A percentile compares a stretch with the other conserved stretches of the same genome.
phyloP scores from a whole-genome alignment of 768 basidiomycete species.

The Rossbeevera mucosa region DNA sequence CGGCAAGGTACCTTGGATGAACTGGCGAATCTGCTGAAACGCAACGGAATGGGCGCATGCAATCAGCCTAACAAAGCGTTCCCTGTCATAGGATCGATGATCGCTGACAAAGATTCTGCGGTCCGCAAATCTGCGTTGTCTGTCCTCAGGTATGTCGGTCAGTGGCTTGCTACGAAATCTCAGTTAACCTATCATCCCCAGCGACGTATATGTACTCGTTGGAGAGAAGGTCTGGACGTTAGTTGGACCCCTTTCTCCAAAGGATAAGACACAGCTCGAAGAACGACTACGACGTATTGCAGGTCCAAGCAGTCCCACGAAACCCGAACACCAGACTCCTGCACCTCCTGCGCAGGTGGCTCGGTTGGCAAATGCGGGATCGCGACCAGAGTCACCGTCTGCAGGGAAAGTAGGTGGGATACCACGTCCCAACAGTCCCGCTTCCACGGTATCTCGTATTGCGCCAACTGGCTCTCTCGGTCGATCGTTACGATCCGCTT shows the following conservation, averaged over 20 bases:
- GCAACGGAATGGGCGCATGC: constrained; percentile 77
- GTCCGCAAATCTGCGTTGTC: constrained; percentile 85
- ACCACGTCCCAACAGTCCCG: constrained; percentile 47
- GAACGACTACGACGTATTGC: constrained; percentile 82
- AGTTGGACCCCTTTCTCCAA: constrained; percentile 70
- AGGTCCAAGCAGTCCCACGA: constrained; percentile 50
- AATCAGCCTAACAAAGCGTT: constrained; percentile 75
- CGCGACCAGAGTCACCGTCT: constrained; percentile 50
- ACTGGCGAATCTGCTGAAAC: constrained; percentile 68
- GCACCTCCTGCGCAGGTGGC: constrained; percentile 46
- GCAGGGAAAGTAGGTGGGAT: constrained; percentile 39
- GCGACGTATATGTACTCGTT: constrained; percentile 75
- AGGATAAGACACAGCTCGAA: constrained; percentile 90
- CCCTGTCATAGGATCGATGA: constrained; percentile 68
- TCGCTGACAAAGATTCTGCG: constrained; percentile 84
- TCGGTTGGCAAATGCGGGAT: constrained; percentile 43
- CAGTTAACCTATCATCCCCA: constrained; percentile 29
- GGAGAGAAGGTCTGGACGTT: constrained; percentile 84
- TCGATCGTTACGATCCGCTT: constrained; percentile 31
- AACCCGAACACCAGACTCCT: constrained; percentile 37
- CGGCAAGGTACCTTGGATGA: constrained; percentile 86
- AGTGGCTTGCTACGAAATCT: background rate
- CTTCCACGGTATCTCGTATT: constrained; percentile 36
- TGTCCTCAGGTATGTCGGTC: constrained; percentile 62
- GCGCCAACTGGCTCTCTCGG: constrained; percentile 42